phyloP scores from a whole-genome alignment of 2,329 filamentous ascomycete species.

The Pseudogymnoascus sp. region DNA sequence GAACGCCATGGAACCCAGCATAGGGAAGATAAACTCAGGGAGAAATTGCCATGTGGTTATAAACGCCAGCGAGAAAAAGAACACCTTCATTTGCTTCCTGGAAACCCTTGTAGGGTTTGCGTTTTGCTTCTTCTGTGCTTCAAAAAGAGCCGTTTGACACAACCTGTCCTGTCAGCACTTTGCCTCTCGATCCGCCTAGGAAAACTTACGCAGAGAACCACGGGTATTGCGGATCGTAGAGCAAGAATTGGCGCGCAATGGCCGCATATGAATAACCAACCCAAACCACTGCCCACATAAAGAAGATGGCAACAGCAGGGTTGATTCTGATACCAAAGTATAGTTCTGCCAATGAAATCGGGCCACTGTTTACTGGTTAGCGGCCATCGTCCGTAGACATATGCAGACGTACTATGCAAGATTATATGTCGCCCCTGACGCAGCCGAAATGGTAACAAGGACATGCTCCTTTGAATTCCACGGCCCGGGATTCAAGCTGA shows the following conservation, averaged over 20 bases:
- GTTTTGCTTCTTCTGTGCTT: conserved; percentile 45
- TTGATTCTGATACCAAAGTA: conserved; percentile 47
- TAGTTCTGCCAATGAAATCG: conserved; percentile 47
- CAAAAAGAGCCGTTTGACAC: conserved; percentile 49
- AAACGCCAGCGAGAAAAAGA: conserved; percentile 44
- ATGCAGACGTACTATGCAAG: conserved; percentile 30
- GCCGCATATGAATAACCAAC: conserved; percentile 52
- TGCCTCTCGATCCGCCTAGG: conserved; percentile 8
- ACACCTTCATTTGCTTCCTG: conserved; percentile 46
- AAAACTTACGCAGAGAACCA: conserved; percentile 39
- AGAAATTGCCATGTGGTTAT: conserved; percentile 54
- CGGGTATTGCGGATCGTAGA: conserved; percentile 49
- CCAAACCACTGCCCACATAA: conserved; percentile 52
- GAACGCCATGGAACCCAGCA: conserved; percentile 51
- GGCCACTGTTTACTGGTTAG: conserved; percentile 22
- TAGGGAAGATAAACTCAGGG: conserved; percentile 51
- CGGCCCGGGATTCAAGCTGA: conserved; percentile 24
- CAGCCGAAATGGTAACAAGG: conserved; percentile 37
- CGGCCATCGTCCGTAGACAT: neutral
- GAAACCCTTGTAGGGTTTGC: conserved; percentile 41
- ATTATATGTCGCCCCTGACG: conserved; percentile 44
- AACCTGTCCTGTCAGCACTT: conserved; percentile 22
- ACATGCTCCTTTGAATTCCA: conserved; percentile 26
- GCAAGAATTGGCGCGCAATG: conserved; percentile 45
- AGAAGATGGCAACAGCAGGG: conserved; percentile 46